Evolutionary conservation across 371 early-diverging fungal species (phyloP).

Genomic region (Gilbertella persicaria): DNA sequence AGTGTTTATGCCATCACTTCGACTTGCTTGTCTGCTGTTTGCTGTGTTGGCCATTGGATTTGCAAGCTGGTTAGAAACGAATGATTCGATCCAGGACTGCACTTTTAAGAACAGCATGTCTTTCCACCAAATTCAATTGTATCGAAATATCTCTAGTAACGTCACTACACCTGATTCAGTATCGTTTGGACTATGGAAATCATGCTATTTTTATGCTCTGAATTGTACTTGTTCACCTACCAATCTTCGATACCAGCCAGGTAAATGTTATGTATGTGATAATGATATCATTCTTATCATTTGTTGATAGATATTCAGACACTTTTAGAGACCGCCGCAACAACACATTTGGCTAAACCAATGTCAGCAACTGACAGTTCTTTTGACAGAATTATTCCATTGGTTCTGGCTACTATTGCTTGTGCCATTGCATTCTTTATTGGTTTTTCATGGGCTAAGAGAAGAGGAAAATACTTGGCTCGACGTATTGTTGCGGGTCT

Average conservation of each 20-base stretch:
- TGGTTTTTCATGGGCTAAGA: slow-evolving; percentile 23
- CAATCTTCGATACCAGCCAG: slow-evolving; percentile 34
- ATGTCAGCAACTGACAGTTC: slow-evolving; percentile 17
- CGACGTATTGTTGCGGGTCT: slow-evolving; percentile 25
- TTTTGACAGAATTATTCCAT: slow-evolving; percentile 25
- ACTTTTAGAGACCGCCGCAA: slow-evolving; percentile 24
- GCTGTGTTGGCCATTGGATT: slow-evolving; percentile 31
- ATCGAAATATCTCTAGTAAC: slow-evolving; percentile 30
- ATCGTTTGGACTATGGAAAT: slow-evolving; percentile 44
- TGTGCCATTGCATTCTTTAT: slow-evolving; percentile 22
- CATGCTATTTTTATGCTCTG: slow-evolving; percentile 39
- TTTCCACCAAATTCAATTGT: slow-evolving; percentile 29
- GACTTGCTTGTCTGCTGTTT: slow-evolving; percentile 24
- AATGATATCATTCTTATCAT: slow-evolving; percentile 2
- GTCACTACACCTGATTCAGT: slow-evolving; percentile 36
- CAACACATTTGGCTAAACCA: slow-evolving; percentile 23
- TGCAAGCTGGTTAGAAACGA: slow-evolving; percentile 44
- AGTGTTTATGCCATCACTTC: slow-evolving; percentile 30
- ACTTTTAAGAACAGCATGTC: slow-evolving; percentile 29
- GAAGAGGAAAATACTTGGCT: slow-evolving; percentile 14
- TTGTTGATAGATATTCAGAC: slow-evolving; percentile 26
- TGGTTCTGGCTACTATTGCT: slow-evolving; percentile 24
- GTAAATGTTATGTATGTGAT: slow-evolving; percentile 26
- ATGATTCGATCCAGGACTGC: slow-evolving; percentile 24
- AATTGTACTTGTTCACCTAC: slow-evolving; percentile 38